phyloP scores from a whole-genome alignment of 78 protist genomes.

The Diacronema lutheri region DNA sequence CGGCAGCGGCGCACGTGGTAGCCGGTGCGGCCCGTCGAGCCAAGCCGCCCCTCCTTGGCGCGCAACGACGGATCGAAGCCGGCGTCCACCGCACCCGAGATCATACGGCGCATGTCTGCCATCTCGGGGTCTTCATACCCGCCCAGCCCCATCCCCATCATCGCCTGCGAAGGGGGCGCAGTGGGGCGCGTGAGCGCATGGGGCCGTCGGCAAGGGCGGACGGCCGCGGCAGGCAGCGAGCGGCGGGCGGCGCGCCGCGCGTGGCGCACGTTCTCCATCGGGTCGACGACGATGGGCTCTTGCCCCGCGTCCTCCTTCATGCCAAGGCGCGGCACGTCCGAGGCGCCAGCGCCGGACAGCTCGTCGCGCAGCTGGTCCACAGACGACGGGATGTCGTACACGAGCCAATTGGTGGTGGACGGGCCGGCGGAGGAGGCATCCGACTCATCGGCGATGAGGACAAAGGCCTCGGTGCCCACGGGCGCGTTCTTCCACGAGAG shows the following conservation, averaged over 20 bases:
- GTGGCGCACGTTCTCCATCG: not conserved
- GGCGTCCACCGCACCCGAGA: not conserved
- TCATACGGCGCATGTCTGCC: not conserved
- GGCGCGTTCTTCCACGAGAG: not conserved
- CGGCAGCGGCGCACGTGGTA: not conserved
- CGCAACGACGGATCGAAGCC: not conserved
- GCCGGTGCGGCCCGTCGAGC: not conserved
- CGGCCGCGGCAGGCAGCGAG: too few relatives aligned
- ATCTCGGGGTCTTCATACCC: conserved; percentile 13
- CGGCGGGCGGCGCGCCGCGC: too few relatives aligned
- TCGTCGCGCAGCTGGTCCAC: not conserved
- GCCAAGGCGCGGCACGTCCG: not conserved
- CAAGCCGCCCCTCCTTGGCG: not conserved
- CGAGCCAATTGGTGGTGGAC: not conserved
- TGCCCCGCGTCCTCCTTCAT: conserved; percentile 22
- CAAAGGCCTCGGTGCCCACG: not conserved
- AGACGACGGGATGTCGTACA: conserved; percentile 2
- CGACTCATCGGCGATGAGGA: not conserved
- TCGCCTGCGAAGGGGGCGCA: too few relatives aligned
- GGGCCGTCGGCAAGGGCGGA: too few relatives aligned
- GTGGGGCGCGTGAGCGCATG: too few relatives aligned
- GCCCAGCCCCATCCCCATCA: not conserved
- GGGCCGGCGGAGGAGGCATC: too few relatives aligned
- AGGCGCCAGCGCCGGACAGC: not conserved
- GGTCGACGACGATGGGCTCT: conserved; percentile 9